Conservation (phyloP, 2,329 filamentous ascomycete genomes). For the Magnaporthiopsis rhizophila region DNA sequence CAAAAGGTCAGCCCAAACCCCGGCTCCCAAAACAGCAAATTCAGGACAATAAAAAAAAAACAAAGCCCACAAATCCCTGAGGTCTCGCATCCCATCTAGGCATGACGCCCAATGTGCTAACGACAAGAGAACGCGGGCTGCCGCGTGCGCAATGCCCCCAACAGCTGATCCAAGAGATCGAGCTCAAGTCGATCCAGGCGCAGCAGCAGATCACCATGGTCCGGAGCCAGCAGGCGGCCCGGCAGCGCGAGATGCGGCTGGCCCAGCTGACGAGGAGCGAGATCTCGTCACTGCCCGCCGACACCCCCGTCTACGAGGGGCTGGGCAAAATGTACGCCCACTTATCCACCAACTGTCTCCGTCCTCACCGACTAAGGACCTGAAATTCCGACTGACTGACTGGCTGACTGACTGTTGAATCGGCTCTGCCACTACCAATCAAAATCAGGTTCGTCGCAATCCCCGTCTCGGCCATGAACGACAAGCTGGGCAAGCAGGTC, state of each 20-base stretch:
- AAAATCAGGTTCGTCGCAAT: constrained; percentile 73
- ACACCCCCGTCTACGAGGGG: constrained; percentile 84
- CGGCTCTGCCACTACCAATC: background rate
- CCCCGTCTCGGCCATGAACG: constrained; percentile 63
- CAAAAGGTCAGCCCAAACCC: constrained; percentile 61
- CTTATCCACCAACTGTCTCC: constrained; percentile 13
- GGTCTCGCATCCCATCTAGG: background rate
- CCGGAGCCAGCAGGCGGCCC: constrained; percentile 72
- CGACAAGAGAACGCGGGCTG: background rate
- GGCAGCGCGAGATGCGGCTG: constrained; percentile 83
- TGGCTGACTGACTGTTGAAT: background rate
- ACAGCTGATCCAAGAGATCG: constrained; percentile 87
- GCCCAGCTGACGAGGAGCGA: constrained; percentile 81
- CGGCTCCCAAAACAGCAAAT: background rate
- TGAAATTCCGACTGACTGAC: background rate
- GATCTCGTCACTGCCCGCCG: constrained; percentile 63
- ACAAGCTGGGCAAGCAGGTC: constrained; percentile 67
- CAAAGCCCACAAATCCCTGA: too few species aligned
- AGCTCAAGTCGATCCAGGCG: constrained; percentile 76
- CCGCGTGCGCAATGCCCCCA: background rate
- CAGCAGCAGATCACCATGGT: constrained; percentile 89
- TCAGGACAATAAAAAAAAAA: background rate
- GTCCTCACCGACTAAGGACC: background rate
- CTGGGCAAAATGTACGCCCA: constrained; percentile 84
- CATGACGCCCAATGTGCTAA: background rate